phyloP scores from a whole-genome alignment of 2,329 filamentous ascomycete species.

The Arthrobotrys iridis region DNA sequence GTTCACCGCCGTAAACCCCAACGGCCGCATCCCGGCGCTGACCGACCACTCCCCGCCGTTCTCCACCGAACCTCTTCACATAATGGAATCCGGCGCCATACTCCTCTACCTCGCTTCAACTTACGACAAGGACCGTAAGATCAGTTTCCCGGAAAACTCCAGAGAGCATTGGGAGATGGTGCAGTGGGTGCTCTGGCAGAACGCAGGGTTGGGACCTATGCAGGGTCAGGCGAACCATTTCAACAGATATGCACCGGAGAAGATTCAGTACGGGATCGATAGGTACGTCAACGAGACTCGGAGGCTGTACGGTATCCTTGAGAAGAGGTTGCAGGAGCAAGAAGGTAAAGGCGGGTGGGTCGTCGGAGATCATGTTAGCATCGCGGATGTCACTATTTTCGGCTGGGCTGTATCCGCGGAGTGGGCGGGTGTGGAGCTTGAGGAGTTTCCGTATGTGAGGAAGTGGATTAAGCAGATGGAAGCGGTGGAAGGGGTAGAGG shows the following conservation, averaged over 20 bases:
- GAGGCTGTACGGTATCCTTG: constrained; percentile 81
- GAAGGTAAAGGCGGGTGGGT: constrained; percentile 65
- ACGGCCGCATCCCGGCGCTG: constrained; percentile 87
- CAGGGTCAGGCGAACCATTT: constrained; percentile 89
- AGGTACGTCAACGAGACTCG: constrained; percentile 84
- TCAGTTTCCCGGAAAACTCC: constrained; percentile 78
- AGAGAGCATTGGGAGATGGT: constrained; percentile 81
- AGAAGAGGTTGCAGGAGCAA: constrained; percentile 73
- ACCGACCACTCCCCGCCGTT: constrained; percentile 73
- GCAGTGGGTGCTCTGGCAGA: constrained; percentile 82
- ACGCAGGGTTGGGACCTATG: constrained; percentile 83
- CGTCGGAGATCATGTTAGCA: constrained; percentile 75
- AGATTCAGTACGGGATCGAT: constrained; percentile 82
- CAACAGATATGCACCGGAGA: constrained; percentile 80
- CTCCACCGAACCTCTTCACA: constrained; percentile 74
- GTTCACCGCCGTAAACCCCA: constrained; percentile 93
- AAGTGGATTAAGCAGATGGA: constrained; percentile 79
- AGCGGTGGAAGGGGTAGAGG: constrained; percentile 76
- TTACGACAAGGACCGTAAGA: constrained; percentile 83
- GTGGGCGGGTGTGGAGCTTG: constrained; percentile 74
- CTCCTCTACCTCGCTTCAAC: constrained; percentile 83
- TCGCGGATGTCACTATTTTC: constrained; percentile 82
- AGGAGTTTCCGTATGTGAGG: constrained; percentile 78
- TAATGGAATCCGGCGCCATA: constrained; percentile 87
- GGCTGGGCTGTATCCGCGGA: constrained; percentile 75